Evolutionary conservation across 495 filamentous ascomycete species (phyloP).

Genomic region (Xylaria bambusicola): DNA sequence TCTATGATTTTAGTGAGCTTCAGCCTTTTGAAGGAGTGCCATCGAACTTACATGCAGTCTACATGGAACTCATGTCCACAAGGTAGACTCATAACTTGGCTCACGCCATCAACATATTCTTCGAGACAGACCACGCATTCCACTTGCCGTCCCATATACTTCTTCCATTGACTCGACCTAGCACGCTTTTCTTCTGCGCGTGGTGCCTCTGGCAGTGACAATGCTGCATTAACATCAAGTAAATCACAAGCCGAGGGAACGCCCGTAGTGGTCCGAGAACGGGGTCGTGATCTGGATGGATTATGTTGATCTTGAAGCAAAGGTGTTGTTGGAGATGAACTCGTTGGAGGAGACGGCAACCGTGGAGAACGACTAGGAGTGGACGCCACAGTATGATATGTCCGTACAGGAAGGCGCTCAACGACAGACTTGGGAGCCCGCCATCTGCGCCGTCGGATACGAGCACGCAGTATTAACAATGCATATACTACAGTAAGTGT

Average conservation of each 20-base stretch:
- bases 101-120: constrained; percentile 94
- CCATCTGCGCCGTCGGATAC: constrained; percentile 88
- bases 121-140: constrained; percentile 98
- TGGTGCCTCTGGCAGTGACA: constrained; percentile 32
- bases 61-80: constrained; percentile 98
- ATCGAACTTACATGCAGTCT: constrained; percentile 89
- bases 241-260: constrained; percentile 48
- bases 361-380: constrained; percentile 61
- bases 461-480: constrained; percentile 81
- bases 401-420: constrained; percentile 89
- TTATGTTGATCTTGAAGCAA: constrained; percentile 62
- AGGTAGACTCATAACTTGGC: constrained; percentile 94
- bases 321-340: constrained; percentile 73
- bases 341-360: constrained; percentile 54
- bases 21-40: not conserved
- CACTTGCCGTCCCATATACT: constrained; percentile 82
- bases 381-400: constrained; percentile 80
- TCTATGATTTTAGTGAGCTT: constrained; percentile 50
- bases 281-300: constrained; percentile 56
- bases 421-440: constrained; percentile 95
- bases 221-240: constrained; percentile 38
- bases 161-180: constrained; percentile 65
- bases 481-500: constrained; percentile 93
- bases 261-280: constrained; percentile 67
- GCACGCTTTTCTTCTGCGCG: constrained; percentile 52